Percentiles rank a stretch among this genome's conserved stretches.
phyloP scores from a whole-genome alignment of 129 eudicot species.

The Oenanthe sinensis region DNA sequence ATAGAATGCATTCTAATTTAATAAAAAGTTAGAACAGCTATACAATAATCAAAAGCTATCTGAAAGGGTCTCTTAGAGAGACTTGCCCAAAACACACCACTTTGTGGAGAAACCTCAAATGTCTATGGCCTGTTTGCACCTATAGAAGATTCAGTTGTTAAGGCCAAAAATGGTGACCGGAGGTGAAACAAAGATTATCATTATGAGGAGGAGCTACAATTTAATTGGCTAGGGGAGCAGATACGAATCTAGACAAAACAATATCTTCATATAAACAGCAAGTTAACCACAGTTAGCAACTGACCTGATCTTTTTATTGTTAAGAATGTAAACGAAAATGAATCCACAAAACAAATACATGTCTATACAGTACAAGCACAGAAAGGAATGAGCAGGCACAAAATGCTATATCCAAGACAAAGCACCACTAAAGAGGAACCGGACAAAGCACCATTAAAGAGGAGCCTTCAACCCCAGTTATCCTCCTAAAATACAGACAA shows the following conservation, averaged over 20 bases:
- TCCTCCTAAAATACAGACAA: not conserved
- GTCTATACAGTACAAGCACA: not conserved
- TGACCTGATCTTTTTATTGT: not conserved
- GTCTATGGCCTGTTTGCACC: not conserved
- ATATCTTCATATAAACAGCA: not conserved
- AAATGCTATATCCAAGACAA: not conserved
- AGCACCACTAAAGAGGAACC: no score
- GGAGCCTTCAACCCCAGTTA: not conserved
- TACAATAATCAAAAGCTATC: not conserved
- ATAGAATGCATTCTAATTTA: not conserved
- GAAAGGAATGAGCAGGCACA: not conserved
- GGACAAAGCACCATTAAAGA: not conserved
- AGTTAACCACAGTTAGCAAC: not conserved
- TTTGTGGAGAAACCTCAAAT: not conserved
- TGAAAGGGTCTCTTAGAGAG: not conserved
- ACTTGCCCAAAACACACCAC: not conserved
- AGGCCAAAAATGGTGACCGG: not conserved
- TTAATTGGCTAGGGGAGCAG: not conserved
- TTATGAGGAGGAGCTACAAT: not conserved
- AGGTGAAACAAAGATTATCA: not conserved
- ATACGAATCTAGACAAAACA: not conserved
- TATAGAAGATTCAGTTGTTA: not conserved
- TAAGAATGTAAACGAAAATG: not conserved
- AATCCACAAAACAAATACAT: not conserved
- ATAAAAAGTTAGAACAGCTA: not conserved